phyloP scores from a whole-genome alignment of 352 stramenopile genomes.

The Pythium diclinum region DNA sequence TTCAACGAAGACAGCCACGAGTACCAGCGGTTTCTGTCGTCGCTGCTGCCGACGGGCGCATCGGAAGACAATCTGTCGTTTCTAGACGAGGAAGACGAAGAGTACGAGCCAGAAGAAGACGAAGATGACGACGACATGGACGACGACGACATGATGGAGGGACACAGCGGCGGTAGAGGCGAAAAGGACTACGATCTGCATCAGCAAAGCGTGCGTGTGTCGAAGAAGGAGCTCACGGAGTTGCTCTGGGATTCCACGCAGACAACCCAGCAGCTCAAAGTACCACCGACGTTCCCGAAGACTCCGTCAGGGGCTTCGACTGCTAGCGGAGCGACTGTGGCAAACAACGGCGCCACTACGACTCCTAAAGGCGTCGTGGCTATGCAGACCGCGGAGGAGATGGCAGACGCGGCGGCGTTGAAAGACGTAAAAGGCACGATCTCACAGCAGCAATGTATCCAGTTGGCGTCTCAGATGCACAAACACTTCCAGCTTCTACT shows the following conservation, averaged over 20 bases:
- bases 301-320: background rate
- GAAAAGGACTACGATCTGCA: constrained; percentile 40
- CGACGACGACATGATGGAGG: constrained; percentile 20
- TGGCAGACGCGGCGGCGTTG: constrained; percentile 11
- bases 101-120: background rate
- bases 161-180: constrained; percentile 15
- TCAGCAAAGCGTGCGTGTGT: constrained; percentile 39
- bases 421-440: constrained; percentile 38
- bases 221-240: constrained; percentile 79
- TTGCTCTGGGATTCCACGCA: constrained; percentile 80
- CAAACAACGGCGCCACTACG: background rate
- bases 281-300: constrained; percentile 31
- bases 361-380: background rate
- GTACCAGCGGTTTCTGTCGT: constrained; percentile 83
- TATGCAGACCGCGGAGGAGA: background rate
- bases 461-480: constrained; percentile 85
- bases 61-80: constrained; percentile 78
- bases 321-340: background rate
- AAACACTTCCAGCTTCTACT: constrained; percentile 83
- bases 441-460: constrained; percentile 68
- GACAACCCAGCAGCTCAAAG: constrained; percentile 28
- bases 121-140: constrained; percentile 35
- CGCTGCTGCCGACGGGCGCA: constrained; percentile 47
- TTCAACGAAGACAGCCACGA: constrained; percentile 44
- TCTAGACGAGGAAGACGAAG: constrained; percentile 38